Conservation (phyloP, 2,329 filamentous ascomycete species). For the Pseudocercospora crystallina region DNA sequence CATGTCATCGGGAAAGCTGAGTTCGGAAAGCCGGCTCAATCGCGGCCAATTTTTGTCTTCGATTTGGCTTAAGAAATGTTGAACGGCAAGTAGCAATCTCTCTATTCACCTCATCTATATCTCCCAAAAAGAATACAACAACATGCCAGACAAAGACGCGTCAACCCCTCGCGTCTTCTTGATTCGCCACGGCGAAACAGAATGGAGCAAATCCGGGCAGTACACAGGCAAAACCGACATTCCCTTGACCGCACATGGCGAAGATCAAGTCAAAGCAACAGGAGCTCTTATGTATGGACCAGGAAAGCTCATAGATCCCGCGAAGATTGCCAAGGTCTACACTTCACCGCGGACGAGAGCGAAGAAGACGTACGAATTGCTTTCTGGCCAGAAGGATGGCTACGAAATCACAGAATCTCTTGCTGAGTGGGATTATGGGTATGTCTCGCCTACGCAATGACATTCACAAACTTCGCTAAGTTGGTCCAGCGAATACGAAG, state of each 20-base stretch:
- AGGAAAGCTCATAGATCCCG: slow-evolving; percentile 54
- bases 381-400: slow-evolving; percentile 37
- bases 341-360: slow-evolving; percentile 54
- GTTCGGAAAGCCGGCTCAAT: too few species aligned
- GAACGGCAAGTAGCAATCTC: slow-evolving; percentile 4
- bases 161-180: slow-evolving; percentile 73
- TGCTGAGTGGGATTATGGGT: slow-evolving; percentile 80
- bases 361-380: slow-evolving; percentile 49
- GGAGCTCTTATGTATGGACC: slow-evolving; percentile 50
- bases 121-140: background rate
- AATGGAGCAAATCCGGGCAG: slow-evolving; percentile 80
- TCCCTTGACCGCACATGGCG: slow-evolving; percentile 76
- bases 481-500: slow-evolving; percentile 62
- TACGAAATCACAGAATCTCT: slow-evolving; percentile 64
- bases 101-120: background rate
- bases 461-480: background rate
- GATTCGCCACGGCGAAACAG: slow-evolving; percentile 87
- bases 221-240: slow-evolving; percentile 89
- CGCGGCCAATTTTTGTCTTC: too few species aligned
- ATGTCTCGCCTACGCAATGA: slow-evolving; percentile 37
- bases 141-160: slow-evolving; percentile 39
- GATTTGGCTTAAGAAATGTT: too few species aligned
- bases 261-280: slow-evolving; percentile 56
- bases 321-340: slow-evolving; percentile 48
- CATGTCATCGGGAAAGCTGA: too few species aligned